Evolutionary conservation across 495 filamentous ascomycete species (phyloP).

Genomic region (Talaromyces liani): DNA sequence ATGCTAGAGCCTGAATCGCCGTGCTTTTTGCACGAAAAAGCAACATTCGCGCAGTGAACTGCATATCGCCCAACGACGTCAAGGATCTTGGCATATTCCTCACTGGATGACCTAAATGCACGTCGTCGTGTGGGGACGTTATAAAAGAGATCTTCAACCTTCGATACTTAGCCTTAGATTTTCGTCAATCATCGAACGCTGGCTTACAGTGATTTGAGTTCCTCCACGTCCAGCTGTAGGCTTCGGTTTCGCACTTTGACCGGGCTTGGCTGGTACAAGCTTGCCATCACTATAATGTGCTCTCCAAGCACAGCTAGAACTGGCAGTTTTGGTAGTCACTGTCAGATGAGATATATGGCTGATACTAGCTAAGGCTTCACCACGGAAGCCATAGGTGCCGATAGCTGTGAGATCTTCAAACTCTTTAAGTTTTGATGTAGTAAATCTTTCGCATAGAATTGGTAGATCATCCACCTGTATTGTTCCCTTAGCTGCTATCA

Average conservation of each 20-base stretch:
- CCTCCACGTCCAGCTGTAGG: constrained; percentile 85
- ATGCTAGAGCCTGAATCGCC: constrained; percentile 80
- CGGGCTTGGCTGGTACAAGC: constrained; percentile 81
- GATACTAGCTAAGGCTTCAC: constrained; percentile 95
- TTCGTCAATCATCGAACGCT: not conserved
- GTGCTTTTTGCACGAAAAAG: constrained; percentile 94
- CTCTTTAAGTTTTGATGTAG: constrained; percentile 89
- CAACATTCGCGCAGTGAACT: constrained; percentile 85
- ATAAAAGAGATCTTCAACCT: constrained; percentile 96
- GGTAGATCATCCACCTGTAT: constrained; percentile 77
- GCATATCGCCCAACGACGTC: constrained; percentile 92
- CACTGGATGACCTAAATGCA: constrained; percentile 85
- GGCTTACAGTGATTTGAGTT: constrained; percentile 81
- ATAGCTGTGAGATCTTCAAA: constrained; percentile 94
- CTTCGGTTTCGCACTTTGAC: constrained; percentile 82
- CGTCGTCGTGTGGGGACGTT: constrained; percentile 83
- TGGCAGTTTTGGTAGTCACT: constrained; percentile 87
- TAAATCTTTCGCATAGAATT: constrained; percentile 94
- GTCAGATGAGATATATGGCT: constrained; percentile 96
- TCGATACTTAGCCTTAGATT: not conserved
- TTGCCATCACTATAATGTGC: constrained; percentile 83
- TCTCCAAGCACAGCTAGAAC: constrained; percentile 83
- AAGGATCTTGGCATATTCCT: constrained; percentile 97
- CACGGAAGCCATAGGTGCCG: constrained; percentile 93
- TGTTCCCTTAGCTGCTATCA: constrained; percentile 8